These are phyloP conservation scores for Alternaria solani DNA, from an alignment of 2,329 filamentous ascomycete genomes.

Conservation along the genomic window DNA sequence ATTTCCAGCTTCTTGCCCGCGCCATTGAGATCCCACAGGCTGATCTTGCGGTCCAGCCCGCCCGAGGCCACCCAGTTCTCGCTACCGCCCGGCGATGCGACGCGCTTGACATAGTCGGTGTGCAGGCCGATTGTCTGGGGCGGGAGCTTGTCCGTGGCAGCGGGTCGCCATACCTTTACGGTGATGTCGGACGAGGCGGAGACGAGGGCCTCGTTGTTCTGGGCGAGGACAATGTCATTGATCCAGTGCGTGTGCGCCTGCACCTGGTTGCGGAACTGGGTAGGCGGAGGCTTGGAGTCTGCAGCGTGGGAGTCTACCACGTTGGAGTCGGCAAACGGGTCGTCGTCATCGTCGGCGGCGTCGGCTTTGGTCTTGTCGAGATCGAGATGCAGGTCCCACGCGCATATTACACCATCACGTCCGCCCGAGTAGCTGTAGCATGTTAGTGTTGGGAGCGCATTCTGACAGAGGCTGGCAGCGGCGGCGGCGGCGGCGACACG, in stretches of 20 bases:
- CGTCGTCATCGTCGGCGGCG: conserved; percentile 33
- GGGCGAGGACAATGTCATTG: conserved; percentile 86
- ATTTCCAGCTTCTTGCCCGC: conserved; percentile 87
- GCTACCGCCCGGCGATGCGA: conserved; percentile 76
- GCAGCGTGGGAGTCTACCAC: conserved; percentile 39
- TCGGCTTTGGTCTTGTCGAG: conserved; percentile 50
- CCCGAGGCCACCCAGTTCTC: conserved; percentile 92
- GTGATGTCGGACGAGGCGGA: conserved; percentile 94
- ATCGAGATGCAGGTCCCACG: conserved; percentile 87
- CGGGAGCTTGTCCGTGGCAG: conserved; percentile 67
- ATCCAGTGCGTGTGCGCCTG: conserved; percentile 95
- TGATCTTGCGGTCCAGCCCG: conserved; percentile 90
- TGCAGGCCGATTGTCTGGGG: conserved; percentile 88
- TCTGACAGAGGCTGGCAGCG: background rate
- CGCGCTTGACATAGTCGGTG: conserved; percentile 94
- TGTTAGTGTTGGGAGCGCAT: conserved; percentile 19
- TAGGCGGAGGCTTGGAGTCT: conserved; percentile 54
- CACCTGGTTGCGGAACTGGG: conserved; percentile 68
- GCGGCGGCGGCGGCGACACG: conserved; percentile 45
- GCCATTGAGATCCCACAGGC: conserved; percentile 91
- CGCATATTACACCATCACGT: conserved; percentile 93
- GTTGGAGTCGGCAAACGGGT: conserved; percentile 51
- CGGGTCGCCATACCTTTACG: conserved; percentile 89
- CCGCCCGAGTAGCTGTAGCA: conserved; percentile 85
- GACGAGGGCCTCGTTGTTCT: conserved; percentile 79